Evolutionary conservation across 768 basidiomycete genomes (phyloP).

Genomic region (Collybiopsis luxurians): DNA sequence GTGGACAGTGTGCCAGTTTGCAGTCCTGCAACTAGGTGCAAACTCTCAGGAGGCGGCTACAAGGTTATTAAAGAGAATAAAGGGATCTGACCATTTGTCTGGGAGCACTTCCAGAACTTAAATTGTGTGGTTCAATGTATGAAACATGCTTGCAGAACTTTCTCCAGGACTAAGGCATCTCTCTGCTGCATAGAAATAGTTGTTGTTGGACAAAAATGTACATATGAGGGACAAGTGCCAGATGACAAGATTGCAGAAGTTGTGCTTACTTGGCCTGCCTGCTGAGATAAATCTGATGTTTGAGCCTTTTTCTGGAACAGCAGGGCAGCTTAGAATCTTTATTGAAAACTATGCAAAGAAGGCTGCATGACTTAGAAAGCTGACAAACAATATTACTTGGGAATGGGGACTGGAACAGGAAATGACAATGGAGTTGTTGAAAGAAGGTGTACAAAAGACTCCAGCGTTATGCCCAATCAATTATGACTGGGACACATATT

Average conservation of each 20-base stretch:
- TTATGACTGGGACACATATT: constrained; percentile 23
- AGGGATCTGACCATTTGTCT: background rate
- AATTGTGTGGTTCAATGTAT: background rate
- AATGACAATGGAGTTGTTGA: constrained; percentile 11
- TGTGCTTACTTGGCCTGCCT: constrained; percentile 4
- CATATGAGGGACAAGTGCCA: background rate
- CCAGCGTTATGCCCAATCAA: constrained; percentile 26
- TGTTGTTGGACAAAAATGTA: background rate
- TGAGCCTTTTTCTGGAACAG: constrained; percentile 12
- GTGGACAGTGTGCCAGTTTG: background rate
- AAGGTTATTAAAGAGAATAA: background rate
- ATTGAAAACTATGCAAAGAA: constrained; percentile 7
- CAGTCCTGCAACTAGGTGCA: background rate
- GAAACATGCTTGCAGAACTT: background rate
- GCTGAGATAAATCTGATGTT: constrained; percentile 1
- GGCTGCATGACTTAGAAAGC: background rate
- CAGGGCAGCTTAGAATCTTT: constrained; percentile 7
- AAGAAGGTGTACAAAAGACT: constrained; percentile 17
- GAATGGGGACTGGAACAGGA: constrained; percentile 32
- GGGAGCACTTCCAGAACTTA: background rate
- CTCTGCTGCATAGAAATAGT: background rate
- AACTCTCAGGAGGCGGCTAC: background rate
- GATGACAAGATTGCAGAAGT: background rate
- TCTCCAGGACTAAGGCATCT: background rate
- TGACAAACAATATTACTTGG: constrained; percentile 26